Percentiles rank a stretch among this genome's conserved stretches.
Evolutionary conservation across 2,329 filamentous ascomycete genomes (phyloP).

Genomic region (Clarireedia homoeocarpa): DNA sequence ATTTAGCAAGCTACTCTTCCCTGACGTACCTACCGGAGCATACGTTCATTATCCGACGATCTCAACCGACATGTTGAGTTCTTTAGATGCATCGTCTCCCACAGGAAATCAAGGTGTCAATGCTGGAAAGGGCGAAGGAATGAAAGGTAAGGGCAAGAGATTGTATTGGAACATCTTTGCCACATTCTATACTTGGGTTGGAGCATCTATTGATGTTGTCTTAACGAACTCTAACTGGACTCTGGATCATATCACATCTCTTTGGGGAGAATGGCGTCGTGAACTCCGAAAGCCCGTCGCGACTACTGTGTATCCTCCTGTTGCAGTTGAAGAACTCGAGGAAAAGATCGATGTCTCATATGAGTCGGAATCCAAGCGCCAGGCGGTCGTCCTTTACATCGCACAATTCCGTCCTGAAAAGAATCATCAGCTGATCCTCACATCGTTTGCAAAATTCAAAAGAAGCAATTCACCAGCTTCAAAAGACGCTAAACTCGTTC

Average conservation of each 20-base stretch:
- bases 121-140: constrained; percentile 69
- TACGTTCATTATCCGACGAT: constrained; percentile 99
- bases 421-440: constrained; percentile 81
- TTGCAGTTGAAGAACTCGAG: constrained; percentile 79
- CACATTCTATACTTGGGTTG: constrained; percentile 71
- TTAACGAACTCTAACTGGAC: constrained; percentile 99
- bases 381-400: constrained; percentile 78
- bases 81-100: constrained; percentile 55
- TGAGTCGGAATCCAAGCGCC: constrained; percentile 59
- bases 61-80: constrained; percentile 92
- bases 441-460: constrained; percentile 74
- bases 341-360: constrained; percentile 63
- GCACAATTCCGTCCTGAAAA: constrained; percentile 97
- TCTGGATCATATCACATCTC: constrained; percentile 66
- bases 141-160: constrained; percentile 64
- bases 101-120: constrained; percentile 67
- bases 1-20: constrained; percentile 76
- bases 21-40: constrained; percentile 70
- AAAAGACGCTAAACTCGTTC: constrained; percentile 58
- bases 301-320: constrained; percentile 81
- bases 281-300: constrained; percentile 41
- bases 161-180: constrained; percentile 86
- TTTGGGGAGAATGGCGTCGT: constrained; percentile 62
- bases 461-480: constrained; percentile 45
- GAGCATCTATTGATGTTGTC: constrained; percentile 78